A percentile compares a stretch with the other conserved stretches of the same genome.
phyloP scores from a whole-genome alignment of 768 basidiomycete genomes.

The Boletus pseudopeckii region DNA sequence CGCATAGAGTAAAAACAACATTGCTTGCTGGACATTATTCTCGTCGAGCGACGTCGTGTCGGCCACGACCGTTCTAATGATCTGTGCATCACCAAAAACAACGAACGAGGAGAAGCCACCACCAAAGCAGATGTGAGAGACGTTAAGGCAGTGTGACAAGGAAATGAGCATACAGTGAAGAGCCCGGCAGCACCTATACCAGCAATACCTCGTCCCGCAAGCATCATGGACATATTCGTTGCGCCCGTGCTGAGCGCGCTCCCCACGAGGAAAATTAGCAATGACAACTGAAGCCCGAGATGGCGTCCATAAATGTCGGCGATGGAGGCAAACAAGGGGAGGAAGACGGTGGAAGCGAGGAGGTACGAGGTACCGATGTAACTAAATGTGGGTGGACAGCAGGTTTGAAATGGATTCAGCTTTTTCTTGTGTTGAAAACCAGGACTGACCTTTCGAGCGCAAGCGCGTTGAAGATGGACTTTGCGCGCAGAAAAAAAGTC shows the following conservation, averaged over 20 bases:
- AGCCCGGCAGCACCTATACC: conserved; percentile 48
- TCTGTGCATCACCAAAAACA: conserved; percentile 12
- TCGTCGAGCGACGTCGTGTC: conserved; percentile 41
- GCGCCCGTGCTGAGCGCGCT: conserved; percentile 47
- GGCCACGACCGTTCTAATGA: conserved; percentile 42
- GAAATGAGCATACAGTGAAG: conserved; percentile 26
- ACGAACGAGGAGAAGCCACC: background rate
- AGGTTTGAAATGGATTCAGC: background rate
- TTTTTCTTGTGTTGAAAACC: background rate
- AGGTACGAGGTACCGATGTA: conserved; percentile 51
- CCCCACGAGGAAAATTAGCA: conserved; percentile 45
- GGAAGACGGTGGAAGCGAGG: conserved; percentile 50
- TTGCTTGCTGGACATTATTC: conserved; percentile 41
- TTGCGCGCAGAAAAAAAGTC: background rate
- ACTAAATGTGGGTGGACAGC: conserved; percentile 17
- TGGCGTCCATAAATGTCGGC: conserved; percentile 52
- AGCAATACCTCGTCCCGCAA: conserved; percentile 47
- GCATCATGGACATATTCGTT: conserved; percentile 42
- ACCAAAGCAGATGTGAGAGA: background rate
- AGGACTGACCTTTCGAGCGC: conserved; percentile 23
- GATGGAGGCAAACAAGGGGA: conserved; percentile 48
- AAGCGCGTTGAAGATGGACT: conserved; percentile 31
- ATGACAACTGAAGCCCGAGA: conserved; percentile 41
- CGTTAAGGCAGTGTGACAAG: background rate
- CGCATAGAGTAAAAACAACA: conserved; percentile 42